Conservation (phyloP, 2,329 filamentous ascomycete genomes). For the Claviceps africana region DNA sequence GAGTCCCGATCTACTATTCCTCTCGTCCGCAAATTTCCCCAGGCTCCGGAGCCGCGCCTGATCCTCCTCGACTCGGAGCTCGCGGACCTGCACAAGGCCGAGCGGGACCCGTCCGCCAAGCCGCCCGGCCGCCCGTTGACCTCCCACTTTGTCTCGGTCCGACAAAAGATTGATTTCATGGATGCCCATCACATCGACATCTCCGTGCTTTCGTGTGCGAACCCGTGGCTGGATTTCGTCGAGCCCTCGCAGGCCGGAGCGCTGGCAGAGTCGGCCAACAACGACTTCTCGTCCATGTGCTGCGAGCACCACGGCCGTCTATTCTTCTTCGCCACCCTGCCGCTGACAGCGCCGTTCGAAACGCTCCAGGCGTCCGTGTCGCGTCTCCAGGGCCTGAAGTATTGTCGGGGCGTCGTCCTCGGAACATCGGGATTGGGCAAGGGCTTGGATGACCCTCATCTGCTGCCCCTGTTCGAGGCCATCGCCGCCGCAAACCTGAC, state of each 20-base stretch:
- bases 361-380: conserved; percentile 52
- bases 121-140: conserved; percentile 71
- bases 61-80: conserved; percentile 46
- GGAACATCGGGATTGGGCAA: conserved; percentile 69
- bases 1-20: conserved; percentile 49
- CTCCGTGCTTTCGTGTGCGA: conserved; percentile 78
- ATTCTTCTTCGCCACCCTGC: conserved; percentile 73
- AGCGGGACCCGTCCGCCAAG: conserved; percentile 38
- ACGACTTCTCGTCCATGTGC: conserved; percentile 65
- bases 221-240: conserved; percentile 88
- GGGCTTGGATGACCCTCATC: conserved; percentile 62
- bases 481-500: conserved; percentile 50
- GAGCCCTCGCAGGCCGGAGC: conserved; percentile 42
- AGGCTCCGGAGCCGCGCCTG: conserved; percentile 43
- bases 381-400: conserved; percentile 44
- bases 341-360: conserved; percentile 52
- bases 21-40: conserved; percentile 53
- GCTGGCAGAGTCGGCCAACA: conserved; percentile 57
- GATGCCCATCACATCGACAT: conserved; percentile 65
- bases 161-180: conserved; percentile 79
- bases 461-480: conserved; percentile 60
- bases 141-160: conserved; percentile 66
- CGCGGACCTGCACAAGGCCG: conserved; percentile 32
- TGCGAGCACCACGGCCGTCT: conserved; percentile 49
- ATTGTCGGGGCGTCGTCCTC: conserved; percentile 75